phyloP scores from a whole-genome alignment of 441 rosid species.

The Eruca vesicaria region DNA sequence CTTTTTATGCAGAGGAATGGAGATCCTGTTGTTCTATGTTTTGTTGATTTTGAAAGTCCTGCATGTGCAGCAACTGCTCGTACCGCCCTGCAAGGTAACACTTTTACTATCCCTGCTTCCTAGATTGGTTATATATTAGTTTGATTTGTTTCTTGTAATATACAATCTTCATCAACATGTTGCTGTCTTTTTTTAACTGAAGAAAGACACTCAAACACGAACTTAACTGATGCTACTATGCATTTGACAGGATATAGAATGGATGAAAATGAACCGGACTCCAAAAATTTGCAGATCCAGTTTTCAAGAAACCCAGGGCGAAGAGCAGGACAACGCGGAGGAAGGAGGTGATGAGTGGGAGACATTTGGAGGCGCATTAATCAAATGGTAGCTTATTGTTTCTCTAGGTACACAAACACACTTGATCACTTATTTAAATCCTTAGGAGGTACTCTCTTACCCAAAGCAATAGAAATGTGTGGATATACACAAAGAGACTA shows the following conservation, averaged over 20 bases:
- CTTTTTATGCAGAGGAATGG: conserved; percentile 64
- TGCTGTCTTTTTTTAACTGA: background rate
- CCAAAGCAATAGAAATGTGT: conserved; percentile 12
- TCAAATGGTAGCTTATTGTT: conserved; percentile 4
- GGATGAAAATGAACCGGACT: conserved; percentile 67
- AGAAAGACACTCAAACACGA: background rate
- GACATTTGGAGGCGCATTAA: conserved; percentile 3
- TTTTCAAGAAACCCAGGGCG: conserved; percentile 74
- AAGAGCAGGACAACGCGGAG: conserved; percentile 59
- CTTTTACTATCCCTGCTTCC: background rate
- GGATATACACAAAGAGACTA: conserved; percentile 1
- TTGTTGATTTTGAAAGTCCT: conserved; percentile 74
- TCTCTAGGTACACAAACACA: background rate
- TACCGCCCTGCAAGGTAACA: conserved; percentile 87
- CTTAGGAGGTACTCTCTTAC: conserved; percentile 3
- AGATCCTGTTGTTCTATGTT: conserved; percentile 76
- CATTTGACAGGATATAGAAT: conserved; percentile 60
- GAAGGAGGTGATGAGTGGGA: conserved; percentile 44
- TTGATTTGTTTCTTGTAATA: background rate
- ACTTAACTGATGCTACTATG: background rate
- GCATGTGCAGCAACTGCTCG: conserved; percentile 92
- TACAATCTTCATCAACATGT: background rate
- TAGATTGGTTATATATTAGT: background rate
- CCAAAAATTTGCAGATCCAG: conserved; percentile 64
- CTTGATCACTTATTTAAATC: background rate